phyloP scores from a whole-genome alignment of 2,329 filamentous ascomycete species.

The Raffaelea deltoideospora region DNA sequence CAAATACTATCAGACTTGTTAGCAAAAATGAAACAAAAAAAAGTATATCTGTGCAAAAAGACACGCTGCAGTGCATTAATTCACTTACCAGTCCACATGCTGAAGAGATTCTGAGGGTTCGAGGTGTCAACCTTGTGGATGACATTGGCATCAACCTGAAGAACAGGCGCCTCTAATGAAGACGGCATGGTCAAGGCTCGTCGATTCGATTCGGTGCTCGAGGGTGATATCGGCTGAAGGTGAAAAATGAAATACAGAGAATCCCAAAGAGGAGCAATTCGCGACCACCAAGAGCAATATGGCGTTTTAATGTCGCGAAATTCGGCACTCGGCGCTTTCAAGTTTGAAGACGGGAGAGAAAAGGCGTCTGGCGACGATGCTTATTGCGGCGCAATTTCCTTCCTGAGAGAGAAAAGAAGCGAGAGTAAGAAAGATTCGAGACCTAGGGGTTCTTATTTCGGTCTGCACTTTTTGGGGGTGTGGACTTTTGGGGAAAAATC shows the following conservation, averaged over 20 bases:
- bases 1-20: constrained; percentile 51
- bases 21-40: not conserved
- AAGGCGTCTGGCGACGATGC: no score
- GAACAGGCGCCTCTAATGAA: constrained; percentile 66
- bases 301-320: constrained; percentile 1
- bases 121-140: constrained; percentile 91
- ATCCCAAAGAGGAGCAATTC: constrained; percentile 3
- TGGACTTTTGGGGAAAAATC: not conserved
- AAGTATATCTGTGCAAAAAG: not conserved
- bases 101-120: constrained; percentile 84
- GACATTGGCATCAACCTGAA: constrained; percentile 80
- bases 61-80: no score
- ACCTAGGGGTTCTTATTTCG: no score
- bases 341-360: no score
- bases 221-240: no score
- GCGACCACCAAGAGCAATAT: not conserved
- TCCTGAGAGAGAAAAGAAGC: not conserved
- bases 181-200: constrained; percentile 57
- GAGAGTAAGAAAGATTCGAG: no score
- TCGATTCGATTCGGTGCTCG: no score
- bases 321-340: constrained; percentile 2
- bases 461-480: no score
- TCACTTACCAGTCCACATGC: constrained; percentile 86
- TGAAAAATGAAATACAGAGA: no score
- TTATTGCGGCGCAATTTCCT: no score